phyloP scores from a whole-genome alignment of 2,329 filamentous ascomycete species.

The Ascocoryne sarcoides region DNA sequence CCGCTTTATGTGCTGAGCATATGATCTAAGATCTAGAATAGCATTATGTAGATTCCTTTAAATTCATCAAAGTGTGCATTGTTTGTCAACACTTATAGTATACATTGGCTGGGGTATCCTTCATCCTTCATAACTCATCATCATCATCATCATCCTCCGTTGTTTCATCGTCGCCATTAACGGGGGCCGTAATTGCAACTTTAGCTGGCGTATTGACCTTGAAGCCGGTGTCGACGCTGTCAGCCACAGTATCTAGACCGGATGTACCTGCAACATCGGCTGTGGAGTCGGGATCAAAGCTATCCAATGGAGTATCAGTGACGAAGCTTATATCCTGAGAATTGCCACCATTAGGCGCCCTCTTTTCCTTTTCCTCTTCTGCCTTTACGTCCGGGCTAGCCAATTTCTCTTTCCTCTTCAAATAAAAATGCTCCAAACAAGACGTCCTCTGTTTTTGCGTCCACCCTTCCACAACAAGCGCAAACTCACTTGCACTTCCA shows the following conservation, averaged over 20 bases:
- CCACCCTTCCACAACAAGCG: conserved; percentile 82
- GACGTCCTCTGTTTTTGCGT: conserved; percentile 73
- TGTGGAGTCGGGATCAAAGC: background rate
- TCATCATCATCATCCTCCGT: conserved; percentile 1
- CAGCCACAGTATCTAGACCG: background rate
- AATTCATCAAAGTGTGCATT: background rate
- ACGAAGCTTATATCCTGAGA: background rate
- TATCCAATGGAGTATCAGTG: background rate
- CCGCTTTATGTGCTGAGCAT: no score
- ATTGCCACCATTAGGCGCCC: conserved; percentile 1
- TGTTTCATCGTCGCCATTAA: background rate
- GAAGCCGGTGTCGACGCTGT: background rate
- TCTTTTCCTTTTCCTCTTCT: conserved; percentile 3
- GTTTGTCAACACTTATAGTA: background rate
- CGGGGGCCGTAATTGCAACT: background rate
- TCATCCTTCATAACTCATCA: conserved; percentile 1
- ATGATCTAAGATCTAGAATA: background rate
- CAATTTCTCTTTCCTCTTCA: conserved; percentile 37
- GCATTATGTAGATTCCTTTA: background rate
- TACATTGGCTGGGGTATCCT: conserved; percentile 3
- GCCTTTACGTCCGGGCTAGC: conserved; percentile 11
- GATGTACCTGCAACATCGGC: background rate
- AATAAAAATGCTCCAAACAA: conserved; percentile 75
- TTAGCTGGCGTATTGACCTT: background rate
- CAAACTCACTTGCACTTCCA: conserved; percentile 70